Evolutionary conservation across 78 protist genomes (phyloP), one percentile per base, ranked within the genome.

Genomic region (Tieghemostelium lacteum): DNA sequence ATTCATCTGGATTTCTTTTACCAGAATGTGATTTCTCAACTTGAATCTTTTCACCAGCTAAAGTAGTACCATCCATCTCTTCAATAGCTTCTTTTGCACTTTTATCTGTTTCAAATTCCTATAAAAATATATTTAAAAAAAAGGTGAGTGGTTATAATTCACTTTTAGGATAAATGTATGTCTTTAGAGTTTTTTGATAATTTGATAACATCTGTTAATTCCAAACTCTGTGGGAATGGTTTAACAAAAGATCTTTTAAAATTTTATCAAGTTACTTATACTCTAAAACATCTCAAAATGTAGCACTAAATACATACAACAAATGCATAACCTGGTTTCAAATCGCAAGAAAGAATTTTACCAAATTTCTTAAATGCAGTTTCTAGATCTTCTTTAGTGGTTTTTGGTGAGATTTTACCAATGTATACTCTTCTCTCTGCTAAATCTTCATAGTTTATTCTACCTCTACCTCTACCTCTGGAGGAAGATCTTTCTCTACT

Each of bases 31-130:
- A 78, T 40, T 78, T 78, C 40, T 78, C 75, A 55, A 78, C 88
- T n/a, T 66, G 34, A 58, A 78, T 64, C 62, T 55, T 78, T 37
- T 64, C 74, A 39, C 88, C 88, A 42, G 64, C 67, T 16, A 78
- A 37, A 3, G 34, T 36, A 0, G 37, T 28, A 40, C 54, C 55
- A 40, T 67, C 34, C 88, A 78, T 66, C 26, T 45, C 88, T 19
- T 45, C 61, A 28, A 78, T 78, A 3, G 88, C 88, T n/a, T 78
- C 76, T 33, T 70, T 78, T 52, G 88, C 88, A 55, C 88, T 67
- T 72, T 78, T 78, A 22, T 78, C 88, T 54, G 64, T 64, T n/a
- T 78, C 75, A 55, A 67, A 78, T 78, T 78, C 88, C 88, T 78
- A 34, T 31, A 52, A 71, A n/a, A 19, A 34, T 64, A 34, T 45